Evolutionary conservation across 1,284 basidiomycete species (phyloP).

Genomic region (Pseudomicrostroma phylloplanum): DNA sequence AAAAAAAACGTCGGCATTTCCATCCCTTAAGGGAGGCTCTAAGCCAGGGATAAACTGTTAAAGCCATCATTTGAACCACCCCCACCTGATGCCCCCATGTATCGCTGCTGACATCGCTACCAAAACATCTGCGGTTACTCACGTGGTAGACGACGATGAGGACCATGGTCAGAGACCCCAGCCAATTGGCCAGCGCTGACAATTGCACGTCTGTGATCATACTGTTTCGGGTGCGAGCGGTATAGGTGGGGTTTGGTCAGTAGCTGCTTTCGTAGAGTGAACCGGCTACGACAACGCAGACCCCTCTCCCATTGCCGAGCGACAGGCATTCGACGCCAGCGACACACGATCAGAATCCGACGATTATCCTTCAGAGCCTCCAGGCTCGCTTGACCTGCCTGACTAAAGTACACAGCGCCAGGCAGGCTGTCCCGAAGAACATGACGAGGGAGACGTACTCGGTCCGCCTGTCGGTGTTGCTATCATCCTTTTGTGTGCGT

Average conservation of each 20-base stretch:
- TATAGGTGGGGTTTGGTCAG: not conserved
- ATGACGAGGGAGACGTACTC: slow-evolving; percentile 6
- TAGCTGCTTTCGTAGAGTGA: not conserved
- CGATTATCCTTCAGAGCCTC: slow-evolving; percentile 5
- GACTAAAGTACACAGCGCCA: slow-evolving; percentile 1
- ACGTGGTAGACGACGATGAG: slow-evolving; percentile 44
- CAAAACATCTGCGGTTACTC: slow-evolving; percentile 14
- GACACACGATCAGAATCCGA: slow-evolving; percentile 7
- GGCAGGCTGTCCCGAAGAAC: not conserved
- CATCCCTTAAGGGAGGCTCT: not conserved
- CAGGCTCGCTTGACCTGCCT: slow-evolving; percentile 4
- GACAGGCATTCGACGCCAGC: not conserved
- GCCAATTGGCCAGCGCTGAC: slow-evolving; percentile 43
- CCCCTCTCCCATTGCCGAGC: not conserved
- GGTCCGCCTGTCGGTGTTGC: slow-evolving; percentile 16
- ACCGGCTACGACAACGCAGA: not conserved
- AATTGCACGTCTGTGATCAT: slow-evolving; percentile 46
- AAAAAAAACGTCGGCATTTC: slow-evolving; percentile 8
- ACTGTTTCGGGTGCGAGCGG: not conserved
- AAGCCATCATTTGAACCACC: slow-evolving; percentile 6
- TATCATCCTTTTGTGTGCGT: slow-evolving; percentile 11
- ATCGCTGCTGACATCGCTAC: too few relatives aligned
- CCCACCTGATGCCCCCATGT: not conserved
- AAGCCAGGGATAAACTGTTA: slow-evolving; percentile 6
- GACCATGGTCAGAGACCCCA: slow-evolving; percentile 42